Base-by-base conservation (phyloP, 2,329 filamentous ascomycete genomes). In the Tothia fuscella region DNA sequence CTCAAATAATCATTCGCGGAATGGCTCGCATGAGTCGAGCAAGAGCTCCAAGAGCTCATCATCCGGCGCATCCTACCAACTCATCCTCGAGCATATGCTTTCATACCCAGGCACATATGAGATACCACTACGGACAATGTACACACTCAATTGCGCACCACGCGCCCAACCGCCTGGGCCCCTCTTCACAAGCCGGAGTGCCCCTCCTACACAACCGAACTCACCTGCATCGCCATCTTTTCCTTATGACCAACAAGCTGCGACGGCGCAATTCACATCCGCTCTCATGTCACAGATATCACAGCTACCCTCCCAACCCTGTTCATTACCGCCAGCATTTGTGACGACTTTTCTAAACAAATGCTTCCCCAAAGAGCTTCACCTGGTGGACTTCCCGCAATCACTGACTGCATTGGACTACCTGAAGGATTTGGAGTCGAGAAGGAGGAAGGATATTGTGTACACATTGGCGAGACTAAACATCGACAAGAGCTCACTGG, bases 51-150 rank as follows among this genome's bases (percentile, higher is more conserved):
- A 47, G 32, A n/a, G n/a, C n/a, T n/a, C n/a, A n/a, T 47, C 47
- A 34, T 53, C 57, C 14, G 38, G 36, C 42, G 54, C 57, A 19
- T 46, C 48, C 13, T 61, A 59, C 53, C 50, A 51, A 47, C 41
- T 53, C 41, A 56, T 61, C 38, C 54, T 62, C 42, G 59, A 62
- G 43, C 58, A 62, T 54, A 65, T 77, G 44, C 59, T 78, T 41
- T 68, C 71, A 44, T 76, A 79, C 53, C 74, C 75, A 6, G 69
- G 67, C 51, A 72, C 66, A 50, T 80, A 80, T 53, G 77, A 80
- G 51, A 74, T 80, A 24, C 77, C 77, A 16, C 65, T 81, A 21
- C 71, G 76, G 44, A 79, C 74, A 47, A 80, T 80, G 72, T 80
- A 80, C 61, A 70, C 71, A 20, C 65, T 81, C 56, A 81, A 81